Evolutionary conservation across 805 yeast genomes (phyloP).

Genomic region (Vanderwaltozyma tropicalis): DNA sequence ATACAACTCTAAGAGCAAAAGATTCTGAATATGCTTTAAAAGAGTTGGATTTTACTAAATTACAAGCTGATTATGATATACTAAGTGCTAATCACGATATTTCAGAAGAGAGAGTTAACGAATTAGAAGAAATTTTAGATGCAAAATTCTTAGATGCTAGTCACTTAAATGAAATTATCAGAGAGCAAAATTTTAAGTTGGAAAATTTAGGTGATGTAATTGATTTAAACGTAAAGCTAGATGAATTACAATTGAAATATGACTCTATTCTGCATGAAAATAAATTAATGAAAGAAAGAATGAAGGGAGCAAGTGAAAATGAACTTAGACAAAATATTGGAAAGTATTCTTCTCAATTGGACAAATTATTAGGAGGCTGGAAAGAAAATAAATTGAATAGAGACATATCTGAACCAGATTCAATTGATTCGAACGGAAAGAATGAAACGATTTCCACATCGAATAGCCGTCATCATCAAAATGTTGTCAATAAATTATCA

Average conservation of each 20-base stretch:
- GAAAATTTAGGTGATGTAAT: slow-evolving; percentile 31
- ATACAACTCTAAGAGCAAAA: neutral
- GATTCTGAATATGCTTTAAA: slow-evolving; percentile 15
- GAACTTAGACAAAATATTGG: slow-evolving; percentile 25
- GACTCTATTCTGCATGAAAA: slow-evolving; percentile 37
- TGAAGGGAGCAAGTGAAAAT: slow-evolving; percentile 23
- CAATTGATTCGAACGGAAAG: no score
- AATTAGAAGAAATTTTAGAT: slow-evolving; percentile 43
- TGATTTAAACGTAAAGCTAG: slow-evolving; percentile 35
- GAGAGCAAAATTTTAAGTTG: slow-evolving; percentile 41
- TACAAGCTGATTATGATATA: slow-evolving; percentile 15
- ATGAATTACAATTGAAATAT: slow-evolving; percentile 38
- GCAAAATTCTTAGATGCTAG: slow-evolving; percentile 43
- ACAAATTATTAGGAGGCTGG: slow-evolving; percentile 21
- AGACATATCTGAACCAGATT: slow-evolving; percentile 1
- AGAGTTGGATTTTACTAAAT: slow-evolving; percentile 10
- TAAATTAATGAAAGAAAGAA: slow-evolving; percentile 32
- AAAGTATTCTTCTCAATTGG: slow-evolving; percentile 22
- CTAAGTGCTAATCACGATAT: slow-evolving; percentile 37
- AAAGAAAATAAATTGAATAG: slow-evolving; percentile 8
- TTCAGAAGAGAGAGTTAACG: slow-evolving; percentile 33
- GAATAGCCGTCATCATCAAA: slow-evolving; percentile 13
- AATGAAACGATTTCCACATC: slow-evolving; percentile 2
- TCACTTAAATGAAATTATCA: slow-evolving; percentile 44
- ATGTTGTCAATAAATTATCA: slow-evolving; percentile 36